Percentiles rank a stretch among this genome's conserved stretches.
Evolutionary conservation across 768 basidiomycete species (phyloP).

Genomic region (Myochromella boudieri): DNA sequence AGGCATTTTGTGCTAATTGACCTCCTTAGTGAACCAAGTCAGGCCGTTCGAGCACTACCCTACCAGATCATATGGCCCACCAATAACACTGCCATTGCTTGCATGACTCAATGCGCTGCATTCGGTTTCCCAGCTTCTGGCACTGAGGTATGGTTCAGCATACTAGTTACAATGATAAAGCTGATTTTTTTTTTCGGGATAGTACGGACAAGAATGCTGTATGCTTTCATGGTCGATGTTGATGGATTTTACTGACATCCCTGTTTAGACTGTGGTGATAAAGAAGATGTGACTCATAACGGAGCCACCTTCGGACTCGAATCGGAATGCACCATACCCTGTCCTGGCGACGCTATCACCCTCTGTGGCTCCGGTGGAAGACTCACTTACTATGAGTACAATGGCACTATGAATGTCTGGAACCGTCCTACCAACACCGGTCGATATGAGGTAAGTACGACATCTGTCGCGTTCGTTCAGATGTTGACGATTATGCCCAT

Average conservation of each 20-base stretch:
- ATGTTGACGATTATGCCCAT: neutral
- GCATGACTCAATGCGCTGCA: slow-evolving; percentile 65
- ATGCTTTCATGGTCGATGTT: slow-evolving; percentile 26
- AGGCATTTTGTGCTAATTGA: too few relatives aligned
- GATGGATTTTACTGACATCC: neutral
- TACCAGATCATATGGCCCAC: slow-evolving; percentile 56
- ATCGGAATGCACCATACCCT: neutral
- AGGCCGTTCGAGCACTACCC: slow-evolving; percentile 57
- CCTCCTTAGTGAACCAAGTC: too few relatives aligned
- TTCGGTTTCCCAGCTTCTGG: slow-evolving; percentile 76
- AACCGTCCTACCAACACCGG: neutral
- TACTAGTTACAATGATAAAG: slow-evolving; percentile 1
- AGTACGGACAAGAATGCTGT: slow-evolving; percentile 77
- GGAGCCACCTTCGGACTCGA: neutral
- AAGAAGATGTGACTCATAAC: neutral
- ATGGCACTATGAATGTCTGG: neutral
- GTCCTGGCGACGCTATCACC: slow-evolving; percentile 43
- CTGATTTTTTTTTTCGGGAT: neutral
- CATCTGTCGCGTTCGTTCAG: neutral
- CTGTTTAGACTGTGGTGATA: neutral
- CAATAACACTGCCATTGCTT: slow-evolving; percentile 65
- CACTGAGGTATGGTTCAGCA: slow-evolving; percentile 41
- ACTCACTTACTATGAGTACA: neutral
- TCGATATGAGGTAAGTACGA: neutral
- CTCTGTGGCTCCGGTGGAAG: slow-evolving; percentile 3